Base-by-base conservation (phyloP, 2,329 filamentous ascomycete species). In the Ophiocordyceps robertsii region DNA sequence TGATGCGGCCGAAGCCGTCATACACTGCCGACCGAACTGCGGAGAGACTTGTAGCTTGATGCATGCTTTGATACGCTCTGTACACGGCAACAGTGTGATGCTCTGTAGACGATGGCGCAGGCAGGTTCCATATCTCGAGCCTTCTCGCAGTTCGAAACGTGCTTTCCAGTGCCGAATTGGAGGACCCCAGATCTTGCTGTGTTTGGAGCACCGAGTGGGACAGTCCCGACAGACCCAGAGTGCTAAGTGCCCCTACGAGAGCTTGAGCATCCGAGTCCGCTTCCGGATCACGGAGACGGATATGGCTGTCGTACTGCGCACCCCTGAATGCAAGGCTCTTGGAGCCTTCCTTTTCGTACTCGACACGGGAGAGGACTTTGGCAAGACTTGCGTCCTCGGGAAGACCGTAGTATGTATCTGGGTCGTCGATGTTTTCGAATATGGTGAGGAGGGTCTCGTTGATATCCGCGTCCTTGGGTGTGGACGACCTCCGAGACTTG, bases 381-480 rank as follows among this genome's bases (percentile, higher is more conserved):
- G 75, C 69, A 14, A 98, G 64, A 44, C 80, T 88, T 7, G 87
- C 75, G 35, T 77, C 76, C 59, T 93, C 84, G 36, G 85, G 77
- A 8, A 95, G 72, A 4, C 92, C 93, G 56, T 98, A 98, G 59
- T 94, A 98, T 1, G 88, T 82, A 59, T 99, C 92, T 2, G 89
- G 90, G 54, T 99, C 93, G 55, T 95, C 89, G 38, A 98, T 84
- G 46, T 86, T 90, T 56, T 86, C 83, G 58, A 92, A 98, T 3
- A 98, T 89, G 1, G 75, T 69, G 37, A 95, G 70, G 12, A 96
- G 67, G 1, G 93, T 69, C 29, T 84, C 77, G 4, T 75, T 71
- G 7, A 84, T 74, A 24, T 79, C 65, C 38, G 68, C 56, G 49
- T 72, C 64, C 49, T 66, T 68, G 39, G 68, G 55, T 3, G 67